These are phyloP conservation scores for Trichoderma afroharzianum DNA, from an alignment of 2,329 filamentous ascomycete genomes.

Conservation along the genomic window DNA sequence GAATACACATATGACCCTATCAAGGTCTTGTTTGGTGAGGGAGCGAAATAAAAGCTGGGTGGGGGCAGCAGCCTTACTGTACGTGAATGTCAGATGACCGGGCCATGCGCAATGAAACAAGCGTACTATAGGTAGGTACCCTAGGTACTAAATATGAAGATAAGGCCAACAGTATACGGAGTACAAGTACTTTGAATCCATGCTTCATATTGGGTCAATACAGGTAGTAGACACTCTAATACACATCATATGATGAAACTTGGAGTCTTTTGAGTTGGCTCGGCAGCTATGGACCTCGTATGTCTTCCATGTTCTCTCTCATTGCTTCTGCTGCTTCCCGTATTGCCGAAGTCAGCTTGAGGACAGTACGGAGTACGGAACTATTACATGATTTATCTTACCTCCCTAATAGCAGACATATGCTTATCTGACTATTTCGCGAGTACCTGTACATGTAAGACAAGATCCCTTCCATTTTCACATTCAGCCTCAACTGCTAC, in stretches of 20 bases:
- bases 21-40: conserved; percentile 53
- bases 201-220: neutral
- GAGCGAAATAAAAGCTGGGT: conserved; percentile 35
- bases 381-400: too few relatives aligned
- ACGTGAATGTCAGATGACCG: neutral
- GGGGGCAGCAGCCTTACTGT: neutral
- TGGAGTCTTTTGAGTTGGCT: neutral
- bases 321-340: neutral
- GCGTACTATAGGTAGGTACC: too few relatives aligned
- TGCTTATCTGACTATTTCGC: neutral
- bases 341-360: neutral
- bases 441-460: neutral
- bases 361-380: neutral
- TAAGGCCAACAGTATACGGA: neutral
- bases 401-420: neutral
- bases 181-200: neutral
- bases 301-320: neutral
- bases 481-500: neutral
- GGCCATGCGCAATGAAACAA: neutral
- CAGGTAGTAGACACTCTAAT: too few relatives aligned
- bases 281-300: neutral
- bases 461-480: neutral
- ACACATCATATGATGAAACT: neutral
- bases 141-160: too few relatives aligned
- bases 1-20: conserved; percentile 65